Evolutionary conservation across 2,329 filamentous ascomycete species (phyloP).

Genomic region (Beauveria caledonica): DNA sequence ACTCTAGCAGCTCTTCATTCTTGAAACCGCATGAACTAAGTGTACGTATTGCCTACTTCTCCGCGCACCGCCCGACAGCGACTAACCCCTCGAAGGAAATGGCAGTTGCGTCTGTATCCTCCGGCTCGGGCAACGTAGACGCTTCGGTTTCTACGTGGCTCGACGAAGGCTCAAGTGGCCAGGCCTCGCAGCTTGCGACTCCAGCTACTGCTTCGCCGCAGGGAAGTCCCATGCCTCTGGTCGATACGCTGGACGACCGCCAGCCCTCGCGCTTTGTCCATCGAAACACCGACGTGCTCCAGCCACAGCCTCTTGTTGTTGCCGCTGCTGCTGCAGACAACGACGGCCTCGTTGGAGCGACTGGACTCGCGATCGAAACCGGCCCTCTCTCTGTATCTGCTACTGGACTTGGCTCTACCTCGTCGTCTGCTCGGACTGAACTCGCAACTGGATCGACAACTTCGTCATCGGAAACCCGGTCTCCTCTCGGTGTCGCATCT

Average conservation of each 20-base stretch:
- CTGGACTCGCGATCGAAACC: background rate
- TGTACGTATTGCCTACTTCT: conserved; percentile 9
- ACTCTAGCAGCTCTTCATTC: conserved; percentile 11
- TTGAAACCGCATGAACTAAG: conserved; percentile 13
- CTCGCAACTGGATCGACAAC: background rate
- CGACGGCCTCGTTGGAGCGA: background rate
- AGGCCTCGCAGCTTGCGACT: background rate
- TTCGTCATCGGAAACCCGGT: background rate
- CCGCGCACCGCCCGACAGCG: background rate
- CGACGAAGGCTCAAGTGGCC: background rate
- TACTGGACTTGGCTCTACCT: background rate
- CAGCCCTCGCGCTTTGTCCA: conserved; percentile 1
- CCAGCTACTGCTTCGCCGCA: background rate
- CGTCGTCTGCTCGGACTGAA: background rate
- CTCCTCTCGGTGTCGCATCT: background rate
- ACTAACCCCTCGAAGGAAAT: conserved; percentile 20
- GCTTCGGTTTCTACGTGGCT: conserved; percentile 1
- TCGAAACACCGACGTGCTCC: background rate
- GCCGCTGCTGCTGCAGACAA: background rate
- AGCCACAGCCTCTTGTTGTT: background rate
- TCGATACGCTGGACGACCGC: background rate
- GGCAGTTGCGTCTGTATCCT: conserved; percentile 10
- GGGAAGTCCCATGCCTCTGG: background rate
- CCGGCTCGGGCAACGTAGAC: background rate
- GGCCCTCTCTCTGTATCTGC: background rate